phyloP scores from a whole-genome alignment of 2,329 filamentous ascomycete species.

The Domatiomyces globalis region DNA sequence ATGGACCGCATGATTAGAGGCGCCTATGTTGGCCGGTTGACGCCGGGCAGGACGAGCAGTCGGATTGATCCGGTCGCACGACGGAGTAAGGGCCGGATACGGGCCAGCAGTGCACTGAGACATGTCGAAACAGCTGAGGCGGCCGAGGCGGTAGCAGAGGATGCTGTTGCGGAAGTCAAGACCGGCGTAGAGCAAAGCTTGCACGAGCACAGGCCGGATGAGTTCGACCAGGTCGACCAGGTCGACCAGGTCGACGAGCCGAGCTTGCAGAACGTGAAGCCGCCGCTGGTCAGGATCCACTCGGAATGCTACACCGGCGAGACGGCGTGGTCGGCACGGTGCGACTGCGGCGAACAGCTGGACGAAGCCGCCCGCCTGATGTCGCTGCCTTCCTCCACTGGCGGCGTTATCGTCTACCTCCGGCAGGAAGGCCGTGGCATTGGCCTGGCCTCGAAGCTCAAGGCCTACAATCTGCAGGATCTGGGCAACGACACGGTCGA shows the following conservation, averaged over 20 bases:
- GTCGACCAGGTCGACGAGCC: background rate
- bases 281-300: slow-evolving; percentile 84
- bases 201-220: too few species aligned
- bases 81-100: background rate
- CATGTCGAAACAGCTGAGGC: slow-evolving; percentile 12
- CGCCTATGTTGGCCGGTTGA: slow-evolving; percentile 78
- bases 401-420: slow-evolving; percentile 88
- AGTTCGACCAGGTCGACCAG: background rate
- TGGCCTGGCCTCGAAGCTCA: slow-evolving; percentile 85
- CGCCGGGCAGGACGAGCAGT: slow-evolving; percentile 68
- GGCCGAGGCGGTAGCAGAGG: slow-evolving; percentile 8
- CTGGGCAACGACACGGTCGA: slow-evolving; percentile 95
- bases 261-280: slow-evolving; percentile 10
- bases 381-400: slow-evolving; percentile 50
- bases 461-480: slow-evolving; percentile 96
- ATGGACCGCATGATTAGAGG: slow-evolving; percentile 73
- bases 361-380: slow-evolving; percentile 92
- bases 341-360: slow-evolving; percentile 93
- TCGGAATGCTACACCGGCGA: slow-evolving; percentile 98
- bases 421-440: slow-evolving; percentile 94
- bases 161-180: background rate
- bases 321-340: slow-evolving; percentile 94
- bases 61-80: slow-evolving; percentile 36
- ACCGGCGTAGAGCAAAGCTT: too few species aligned
- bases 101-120: slow-evolving; percentile 17